Conservation (phyloP, 139 green algal species). For the Chlamydomonas sp. region DNA sequence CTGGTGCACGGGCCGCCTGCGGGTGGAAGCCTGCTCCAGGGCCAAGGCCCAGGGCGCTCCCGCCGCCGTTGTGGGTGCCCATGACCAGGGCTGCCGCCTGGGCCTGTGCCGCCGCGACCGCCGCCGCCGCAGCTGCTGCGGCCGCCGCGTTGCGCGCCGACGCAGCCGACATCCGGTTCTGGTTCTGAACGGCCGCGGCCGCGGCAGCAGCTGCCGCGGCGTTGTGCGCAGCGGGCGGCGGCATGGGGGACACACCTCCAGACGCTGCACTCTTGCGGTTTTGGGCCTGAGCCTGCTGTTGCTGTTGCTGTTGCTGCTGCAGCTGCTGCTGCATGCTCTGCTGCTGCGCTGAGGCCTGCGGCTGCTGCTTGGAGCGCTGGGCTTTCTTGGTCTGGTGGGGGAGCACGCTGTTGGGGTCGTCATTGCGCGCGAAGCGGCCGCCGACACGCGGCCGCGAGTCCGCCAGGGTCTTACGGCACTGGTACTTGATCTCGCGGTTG, state of each 20-base stretch:
- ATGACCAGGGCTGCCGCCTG: too few relatives aligned
- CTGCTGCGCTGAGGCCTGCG: neutral
- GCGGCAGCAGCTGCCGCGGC: too few relatives aligned
- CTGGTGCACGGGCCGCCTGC: neutral
- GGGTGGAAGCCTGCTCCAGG: neutral
- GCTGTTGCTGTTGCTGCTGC: neutral
- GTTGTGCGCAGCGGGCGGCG: too few relatives aligned
- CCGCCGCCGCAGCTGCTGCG: too few relatives aligned
- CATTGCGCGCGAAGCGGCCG: conserved; percentile 77
- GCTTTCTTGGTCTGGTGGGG: conserved; percentile 44
- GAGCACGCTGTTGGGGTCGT: conserved; percentile 55
- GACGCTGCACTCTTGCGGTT: too few relatives aligned
- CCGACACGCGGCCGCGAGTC: conserved; percentile 78
- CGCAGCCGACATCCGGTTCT: too few relatives aligned
- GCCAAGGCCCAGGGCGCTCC: neutral
- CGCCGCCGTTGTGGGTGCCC: too few relatives aligned
- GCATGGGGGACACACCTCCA: too few relatives aligned
- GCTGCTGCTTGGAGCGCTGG: neutral
- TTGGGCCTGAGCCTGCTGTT: neutral
- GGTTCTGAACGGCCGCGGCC: too few relatives aligned
- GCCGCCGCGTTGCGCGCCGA: too few relatives aligned
- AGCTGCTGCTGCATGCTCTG: neutral
- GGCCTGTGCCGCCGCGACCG: too few relatives aligned
- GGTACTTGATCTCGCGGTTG: conserved; percentile 76
- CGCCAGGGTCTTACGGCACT: conserved; percentile 86